These are phyloP conservation scores for Acrodontium crateriforme DNA, from an alignment of 2,329 filamentous ascomycete species.

Conservation along the genomic window DNA sequence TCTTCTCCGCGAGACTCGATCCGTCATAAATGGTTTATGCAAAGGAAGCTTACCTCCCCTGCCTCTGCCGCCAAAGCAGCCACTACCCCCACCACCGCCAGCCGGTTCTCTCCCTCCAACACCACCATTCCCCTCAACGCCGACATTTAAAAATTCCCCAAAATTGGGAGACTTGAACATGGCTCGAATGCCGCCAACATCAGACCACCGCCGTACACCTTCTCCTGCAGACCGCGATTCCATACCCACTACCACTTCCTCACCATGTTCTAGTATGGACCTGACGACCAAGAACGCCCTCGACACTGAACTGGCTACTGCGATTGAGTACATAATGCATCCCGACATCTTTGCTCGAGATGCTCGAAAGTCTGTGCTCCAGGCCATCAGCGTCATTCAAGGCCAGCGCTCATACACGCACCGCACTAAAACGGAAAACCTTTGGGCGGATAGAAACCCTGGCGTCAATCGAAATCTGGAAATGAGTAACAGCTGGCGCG, in stretches of 20 bases:
- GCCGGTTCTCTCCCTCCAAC: not conserved
- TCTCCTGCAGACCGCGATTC: constrained; percentile 24
- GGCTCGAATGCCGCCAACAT: constrained; percentile 6
- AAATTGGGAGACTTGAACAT: constrained; percentile 8
- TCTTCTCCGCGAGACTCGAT: constrained; percentile 80
- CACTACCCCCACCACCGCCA: constrained; percentile 23
- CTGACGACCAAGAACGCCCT: constrained; percentile 67
- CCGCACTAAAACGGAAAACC: constrained; percentile 71
- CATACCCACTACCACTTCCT: constrained; percentile 37
- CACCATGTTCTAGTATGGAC: constrained; percentile 69
- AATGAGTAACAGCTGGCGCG: constrained; percentile 80
- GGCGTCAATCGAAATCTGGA: constrained; percentile 74
- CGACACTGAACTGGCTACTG: constrained; percentile 78
- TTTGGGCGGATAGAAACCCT: constrained; percentile 73
- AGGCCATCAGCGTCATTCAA: constrained; percentile 92
- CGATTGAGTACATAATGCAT: constrained; percentile 94
- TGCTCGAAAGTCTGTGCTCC: constrained; percentile 85
- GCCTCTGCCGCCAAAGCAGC: constrained; percentile 42
- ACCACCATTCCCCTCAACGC: not conserved
- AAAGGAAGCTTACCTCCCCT: constrained; percentile 90
- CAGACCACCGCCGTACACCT: constrained; percentile 22
- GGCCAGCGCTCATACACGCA: constrained; percentile 90
- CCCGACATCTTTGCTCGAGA: constrained; percentile 89
- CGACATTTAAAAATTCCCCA: constrained; percentile 17
- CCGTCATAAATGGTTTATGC: constrained; percentile 86